Conservation (phyloP, 208 protist species). For the Leishmania turanica region DNA sequence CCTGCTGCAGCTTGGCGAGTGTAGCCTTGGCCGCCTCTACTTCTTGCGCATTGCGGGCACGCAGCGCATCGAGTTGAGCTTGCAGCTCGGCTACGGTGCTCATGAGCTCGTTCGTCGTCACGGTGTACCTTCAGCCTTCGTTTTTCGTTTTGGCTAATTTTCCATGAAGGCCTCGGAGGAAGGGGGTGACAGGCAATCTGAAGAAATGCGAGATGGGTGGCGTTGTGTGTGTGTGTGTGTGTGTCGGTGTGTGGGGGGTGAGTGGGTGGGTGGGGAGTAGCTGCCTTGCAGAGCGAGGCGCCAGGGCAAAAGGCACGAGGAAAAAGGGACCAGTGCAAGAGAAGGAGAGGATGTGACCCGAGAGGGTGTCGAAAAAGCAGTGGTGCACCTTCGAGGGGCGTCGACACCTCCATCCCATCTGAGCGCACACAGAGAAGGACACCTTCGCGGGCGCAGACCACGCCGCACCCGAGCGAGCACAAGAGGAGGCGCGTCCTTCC, state of each 20-base stretch:
- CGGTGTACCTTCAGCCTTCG: neutral
- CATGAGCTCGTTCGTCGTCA: slow-evolving; percentile 9
- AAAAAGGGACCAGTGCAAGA: neutral
- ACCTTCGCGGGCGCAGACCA: neutral
- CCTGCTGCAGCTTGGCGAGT: slow-evolving; percentile 41
- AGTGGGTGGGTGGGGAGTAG: neutral
- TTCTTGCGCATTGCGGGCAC: slow-evolving; percentile 36
- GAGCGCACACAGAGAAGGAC: neutral
- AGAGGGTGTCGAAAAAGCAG: neutral
- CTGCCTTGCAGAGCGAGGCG: neutral
- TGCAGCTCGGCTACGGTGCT: slow-evolving; percentile 42
- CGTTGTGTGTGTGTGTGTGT: neutral
- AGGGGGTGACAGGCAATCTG: no score
- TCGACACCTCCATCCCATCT: neutral
- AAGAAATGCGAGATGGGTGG: neutral
- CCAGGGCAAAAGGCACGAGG: neutral
- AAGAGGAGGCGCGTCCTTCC: neutral
- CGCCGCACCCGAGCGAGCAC: neutral
- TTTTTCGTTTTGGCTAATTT: neutral
- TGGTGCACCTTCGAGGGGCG: neutral
- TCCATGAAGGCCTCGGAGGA: neutral
- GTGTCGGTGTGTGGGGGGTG: neutral
- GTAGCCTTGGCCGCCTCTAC: slow-evolving; percentile 30
- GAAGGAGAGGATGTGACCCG: neutral
- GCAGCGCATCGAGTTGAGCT: slow-evolving; percentile 38